Base-by-base conservation (phyloP, 345 rosid species). In the Eucalyptus regnans region DNA sequence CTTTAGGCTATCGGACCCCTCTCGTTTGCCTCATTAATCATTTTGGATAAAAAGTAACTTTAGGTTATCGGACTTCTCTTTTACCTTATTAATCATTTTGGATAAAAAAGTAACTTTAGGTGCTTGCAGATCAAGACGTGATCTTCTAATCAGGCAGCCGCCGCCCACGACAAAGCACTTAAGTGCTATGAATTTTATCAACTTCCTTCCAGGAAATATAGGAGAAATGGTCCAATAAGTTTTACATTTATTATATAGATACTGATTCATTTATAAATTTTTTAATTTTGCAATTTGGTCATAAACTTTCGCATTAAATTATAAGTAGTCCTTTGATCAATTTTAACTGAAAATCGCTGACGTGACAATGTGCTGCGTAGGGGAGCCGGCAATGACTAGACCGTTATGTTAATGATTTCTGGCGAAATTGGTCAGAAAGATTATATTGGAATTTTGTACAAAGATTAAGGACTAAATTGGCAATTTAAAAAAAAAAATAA, bases 311-410 rank as follows among this genome's bases (percentile, higher is more conserved):
- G 9, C 8, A 14, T 31, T 29, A 64, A 64, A 64, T 64, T 64
- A 9, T 64, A 64, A 29, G 5, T n/a, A 29, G 37, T 64, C 9
- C 14, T n/a, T 64, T 52, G 4, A 52, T 52, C 8, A 18, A 4
- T 52, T 52, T 18, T 18, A 52, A 52, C 7, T 52, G 2, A 9
- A 20, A 20, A 52, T 52, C 10, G 2, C 25, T 52, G 2, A 52
- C 8, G 0, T 8, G 5, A 5, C 2, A 52, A 1, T 52, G 58
- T 20, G 10, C 0, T 52, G 1, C 9, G 8, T 52, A 1, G 23
- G 58, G 18, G 4, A 52, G 0, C 9, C 0, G 0, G 22, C 7
- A 18, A 18, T 52, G 7, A 52, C 7, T 18, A 8, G 23, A 52
- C 56, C 7, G 18, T 4, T 7, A 18, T 18, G 56, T 52, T 52